Evolutionary conservation across 1,139 yeast species (phyloP), one percentile per base, ranked within the genome.

Genomic region (Neolecta irregularis): DNA sequence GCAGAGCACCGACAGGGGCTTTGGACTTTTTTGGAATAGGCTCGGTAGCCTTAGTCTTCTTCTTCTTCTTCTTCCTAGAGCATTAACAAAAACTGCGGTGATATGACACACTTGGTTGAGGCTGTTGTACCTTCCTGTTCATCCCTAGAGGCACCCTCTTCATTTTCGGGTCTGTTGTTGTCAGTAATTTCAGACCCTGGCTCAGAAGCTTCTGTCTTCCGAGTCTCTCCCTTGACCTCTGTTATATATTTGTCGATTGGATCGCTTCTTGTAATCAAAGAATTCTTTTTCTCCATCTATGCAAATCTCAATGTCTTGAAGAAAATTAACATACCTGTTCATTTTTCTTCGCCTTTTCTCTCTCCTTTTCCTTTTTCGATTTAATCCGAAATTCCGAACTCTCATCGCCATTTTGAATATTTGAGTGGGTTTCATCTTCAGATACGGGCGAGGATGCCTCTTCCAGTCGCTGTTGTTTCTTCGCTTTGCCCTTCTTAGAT

Each of bases 361-460:
- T 79, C 61, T 88, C 99, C 60, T 88, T 91, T 55, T 88, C 98
- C 62, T 91, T 91, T 67, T 88, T 91, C 41, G 92, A 73, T 59
- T 88, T 80, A 50, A 85, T 52, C 20, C 52, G 62, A 34, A 91
- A 79, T 28, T 72, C 83, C 34, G 65, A 68, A 24, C 55, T 56
- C 56, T 22, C 54, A 24, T 28, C 16, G 12, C n/a, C 25, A 3
- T 29, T 35, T 11, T 19, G 32, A 16, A n/a, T n/a, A n/a, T 31
- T 21, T 61, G 48, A 41, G 52, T 57, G 64, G 57, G 3, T 46
- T 43, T 64, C 69, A 34, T 61, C 72, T 46, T 66, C 69, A 21
- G 20, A 26, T 4, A n/a, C n/a, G n/a, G n/a, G n/a, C n/a, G n/a
- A n/a, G n/a, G n/a, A n/a, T n/a, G n/a, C n/a, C n/a, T n/a, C n/a